These are phyloP conservation scores for Trypanosoma avium DNA, from an alignment of 208 protist species.

Conservation along the genomic window DNA sequence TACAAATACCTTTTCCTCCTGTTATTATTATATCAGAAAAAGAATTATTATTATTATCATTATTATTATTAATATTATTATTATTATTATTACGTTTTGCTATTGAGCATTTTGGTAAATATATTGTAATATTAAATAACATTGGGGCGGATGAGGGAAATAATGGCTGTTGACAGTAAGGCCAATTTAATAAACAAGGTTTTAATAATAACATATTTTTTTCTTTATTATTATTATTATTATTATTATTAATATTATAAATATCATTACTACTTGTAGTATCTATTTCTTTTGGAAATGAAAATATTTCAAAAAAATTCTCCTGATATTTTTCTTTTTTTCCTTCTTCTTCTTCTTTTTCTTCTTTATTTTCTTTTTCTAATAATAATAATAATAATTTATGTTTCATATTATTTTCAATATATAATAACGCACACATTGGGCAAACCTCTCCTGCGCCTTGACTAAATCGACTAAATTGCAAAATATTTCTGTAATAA, in stretches of 20 bases:
- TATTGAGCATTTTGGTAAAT: constrained; percentile 26
- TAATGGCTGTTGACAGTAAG: constrained; percentile 90
- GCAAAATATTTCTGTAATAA: constrained; percentile 35
- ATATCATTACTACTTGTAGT: constrained; percentile 19
- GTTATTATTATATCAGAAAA: too few relatives aligned
- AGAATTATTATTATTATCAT: too few relatives aligned
- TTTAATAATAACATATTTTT: not conserved
- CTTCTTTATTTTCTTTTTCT: not conserved
- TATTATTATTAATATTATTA: too few relatives aligned
- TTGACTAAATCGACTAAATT: constrained; percentile 55
- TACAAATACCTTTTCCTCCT: constrained; percentile 15
- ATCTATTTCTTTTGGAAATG: constrained; percentile 25
- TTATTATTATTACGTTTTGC: too few relatives aligned
- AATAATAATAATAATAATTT: too few relatives aligned
- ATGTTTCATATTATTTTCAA: too few relatives aligned
- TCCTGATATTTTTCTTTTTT: not conserved
- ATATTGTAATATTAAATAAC: constrained; percentile 92
- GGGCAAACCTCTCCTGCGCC: constrained; percentile 60
- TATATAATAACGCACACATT: constrained; percentile 29
- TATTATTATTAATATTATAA: not conserved
- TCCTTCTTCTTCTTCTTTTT: not conserved
- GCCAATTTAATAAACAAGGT: constrained; percentile 65
- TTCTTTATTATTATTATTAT: not conserved
- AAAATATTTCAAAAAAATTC: constrained; percentile 6
- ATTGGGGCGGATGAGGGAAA: constrained; percentile 76